Evolutionary conservation across 1,284 basidiomycete species (phyloP), one percentile per base, ranked within the genome.

Genomic region (Trametes polyzona): DNA sequence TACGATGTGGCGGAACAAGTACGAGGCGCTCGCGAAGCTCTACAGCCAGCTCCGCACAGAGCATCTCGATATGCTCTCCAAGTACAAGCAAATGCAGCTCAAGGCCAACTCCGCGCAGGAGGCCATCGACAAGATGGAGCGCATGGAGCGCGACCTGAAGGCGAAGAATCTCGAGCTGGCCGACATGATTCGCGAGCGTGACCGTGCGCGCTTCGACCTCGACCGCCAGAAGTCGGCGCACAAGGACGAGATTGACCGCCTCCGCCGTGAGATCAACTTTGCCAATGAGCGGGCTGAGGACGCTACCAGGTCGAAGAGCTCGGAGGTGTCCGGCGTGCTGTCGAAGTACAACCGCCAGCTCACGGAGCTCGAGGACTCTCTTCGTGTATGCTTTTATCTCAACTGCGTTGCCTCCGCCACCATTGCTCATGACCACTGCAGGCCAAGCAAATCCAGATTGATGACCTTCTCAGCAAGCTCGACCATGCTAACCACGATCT

Each of bases 281-380:
- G 95, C 97, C n/a, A 97, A 98, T 69, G 97, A 99, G 77, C 88
- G 96, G 23, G 96, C 95, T 1, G 96, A 98, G 68, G 97, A 99
- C 71, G 88, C 94, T 0, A 85, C 91, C 9, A 84, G 95, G 24
- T 88, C 92, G 62, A 97, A 97, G 83, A 95, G 88, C 76, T 91
- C 92, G 3, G 96, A 99, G 73, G 92, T 98, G 21, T 94, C 95
- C 2, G 77, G 78, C 61, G 87, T 99, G 67, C 84, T 99, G 76
- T 73, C 83, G 64, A 98, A 96, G 74, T 98, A 98, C 76, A 99
- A 99, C 76, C 84, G 97, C 52, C 97, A 99, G 74, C 79, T 99
- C 50, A 87, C 87, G 41, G 97, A 99, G 73, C 83, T 99, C 36
- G 97, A 99, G 74, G 94, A 96, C 66, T 93, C 94, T 2, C 78